Base-by-base conservation (phyloP, 257 asterid species). In the Petunia secreta region DNA sequence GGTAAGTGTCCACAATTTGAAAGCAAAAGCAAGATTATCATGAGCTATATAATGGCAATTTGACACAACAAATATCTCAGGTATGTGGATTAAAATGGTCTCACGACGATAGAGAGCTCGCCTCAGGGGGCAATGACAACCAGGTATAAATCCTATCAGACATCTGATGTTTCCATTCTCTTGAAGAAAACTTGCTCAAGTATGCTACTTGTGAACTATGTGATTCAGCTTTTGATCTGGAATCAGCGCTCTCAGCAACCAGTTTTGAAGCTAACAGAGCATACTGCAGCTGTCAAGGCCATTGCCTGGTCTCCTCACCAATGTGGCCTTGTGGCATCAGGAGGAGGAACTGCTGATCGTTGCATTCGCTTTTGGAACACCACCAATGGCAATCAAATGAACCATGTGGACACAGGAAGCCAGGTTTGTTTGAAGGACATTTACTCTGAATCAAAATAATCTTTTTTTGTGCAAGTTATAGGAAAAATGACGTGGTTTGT, bases 281-380 rank as follows among this genome's bases (percentile, higher is more conserved):
- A 96, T 80, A 94, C 97, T 11, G 98, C 99, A 46, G 98, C 98
- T 15, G 98, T 96, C 13, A 96, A 96, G 84, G 99, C 99, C 79
- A 94, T 96, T 54, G 80, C 99, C 44, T 94, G 99, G 99, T 96
- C 99, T 13, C 99, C 98, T 60, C 98, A 96, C 83, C 97, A 94
- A 64, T 90, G 78, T n/a, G 91, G 98, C 16, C 90, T 94, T 82
- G 88, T 94, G 39, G 98, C 98, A 4, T 96, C 98, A 1, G 99
- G 99, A 36, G 99, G 98, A 67, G 99, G 99, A 77, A 96, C 99
- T 46, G 99, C 98, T 39, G 99, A 96, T 81, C 92, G 98, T 8
- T 92, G 99, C 89, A 96, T 96, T 83, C 97, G 99, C 40, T 96
- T 96, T 82, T 96, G 99, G 99, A 96, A 92, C 77, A 96, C 99